A percentile compares a stretch with the other conserved stretches of the same genome.
These are phyloP conservation scores for Dendrobium officinale DNA, from an alignment of 106 monocot genomes.

Conservation along the genomic window DNA sequence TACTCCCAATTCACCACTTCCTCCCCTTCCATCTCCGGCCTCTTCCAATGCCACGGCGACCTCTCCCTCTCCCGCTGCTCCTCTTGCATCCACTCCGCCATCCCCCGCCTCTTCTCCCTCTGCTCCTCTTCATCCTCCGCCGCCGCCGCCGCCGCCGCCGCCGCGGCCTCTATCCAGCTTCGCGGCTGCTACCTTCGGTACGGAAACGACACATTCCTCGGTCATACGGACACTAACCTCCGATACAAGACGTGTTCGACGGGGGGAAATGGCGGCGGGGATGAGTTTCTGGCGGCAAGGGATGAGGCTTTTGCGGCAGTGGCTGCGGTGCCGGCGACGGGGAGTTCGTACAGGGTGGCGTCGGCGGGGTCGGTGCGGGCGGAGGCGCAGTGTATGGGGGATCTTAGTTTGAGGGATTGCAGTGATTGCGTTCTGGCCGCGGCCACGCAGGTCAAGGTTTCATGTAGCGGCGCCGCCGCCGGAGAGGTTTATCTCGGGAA, in stretches of 20 bases:
- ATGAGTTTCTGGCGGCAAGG: constrained; percentile 24
- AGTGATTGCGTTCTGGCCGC: constrained; percentile 35
- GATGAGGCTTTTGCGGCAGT: constrained; percentile 34
- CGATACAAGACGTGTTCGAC: constrained; percentile 45
- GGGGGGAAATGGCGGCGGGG: constrained; percentile 15
- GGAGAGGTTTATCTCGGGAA: constrained; percentile 71
- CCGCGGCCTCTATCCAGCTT: constrained; percentile 67
- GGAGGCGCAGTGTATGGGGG: constrained; percentile 59
- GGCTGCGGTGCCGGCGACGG: constrained; percentile 9
- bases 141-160: constrained; percentile 39
- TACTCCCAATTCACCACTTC: constrained; percentile 73
- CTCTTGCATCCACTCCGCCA: constrained; percentile 52
- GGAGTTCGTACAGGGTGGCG: constrained; percentile 32
- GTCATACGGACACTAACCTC: constrained; percentile 48
- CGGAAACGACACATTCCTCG: constrained; percentile 66
- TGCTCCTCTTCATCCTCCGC: constrained; percentile 58
- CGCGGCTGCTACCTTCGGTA: constrained; percentile 68
- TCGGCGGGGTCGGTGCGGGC: constrained; percentile 42
- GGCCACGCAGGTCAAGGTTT: constrained; percentile 18
- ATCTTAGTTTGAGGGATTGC: constrained; percentile 40
- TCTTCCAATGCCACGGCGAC: constrained; percentile 89
- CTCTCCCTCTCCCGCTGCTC: constrained; percentile 45
- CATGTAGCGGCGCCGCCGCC: constrained; percentile 32
- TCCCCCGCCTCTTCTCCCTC: constrained; percentile 43
- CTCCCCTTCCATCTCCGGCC: constrained; percentile 30